Base-by-base conservation (phyloP, 140 eudicot genomes). In the Stevia rebaudiana region DNA sequence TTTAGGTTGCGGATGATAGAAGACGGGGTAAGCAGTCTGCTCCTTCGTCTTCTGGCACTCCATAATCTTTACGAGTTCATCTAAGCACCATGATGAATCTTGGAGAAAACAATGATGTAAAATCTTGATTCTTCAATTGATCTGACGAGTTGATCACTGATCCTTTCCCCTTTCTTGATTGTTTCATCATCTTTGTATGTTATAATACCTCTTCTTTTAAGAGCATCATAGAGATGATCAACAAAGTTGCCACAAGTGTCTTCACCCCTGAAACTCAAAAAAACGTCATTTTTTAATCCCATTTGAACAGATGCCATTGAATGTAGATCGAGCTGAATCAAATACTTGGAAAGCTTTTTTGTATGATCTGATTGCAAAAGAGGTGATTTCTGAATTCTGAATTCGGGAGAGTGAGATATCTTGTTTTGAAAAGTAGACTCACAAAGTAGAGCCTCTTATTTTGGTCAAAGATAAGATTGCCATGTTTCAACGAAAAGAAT, bases 11-110 rank as follows among this genome's bases (percentile, higher is more conserved):
- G 65, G 12, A 72, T 62, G 54, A 50, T 37, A 72, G 19, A 72
- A 72, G 33, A 72, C 3, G 0, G 70, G 70, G 57, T 61, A 71
- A 50, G 64, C 76, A 0, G 47, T 71, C 3, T 52, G 70, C 28
- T 6, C 33, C 0, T 11, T 25, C 15, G 17, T 51, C 36, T 39
- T 61, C 0, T 71, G 63, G 54, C 76, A 71, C 68, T 69, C 75
- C 41, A 69, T 69, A 9, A 69, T 69, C 19, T 58, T 58, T 0
- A 31, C 40, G 28, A 69, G 74, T 9, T 69, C 74, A 1, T 69
- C 60, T 39, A 69, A 47, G 18, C 74, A 69, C 72, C 75, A 58
- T 0, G 68, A 69, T 12, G 75, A 69, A 46, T 59, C 39, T 59
- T 47, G 30, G 62, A 71, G 24, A 71, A 71, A n/a, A 70, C 76